Base-by-base conservation (phyloP, 768 basidiomycete species). In the Tylopilus sp. region DNA sequence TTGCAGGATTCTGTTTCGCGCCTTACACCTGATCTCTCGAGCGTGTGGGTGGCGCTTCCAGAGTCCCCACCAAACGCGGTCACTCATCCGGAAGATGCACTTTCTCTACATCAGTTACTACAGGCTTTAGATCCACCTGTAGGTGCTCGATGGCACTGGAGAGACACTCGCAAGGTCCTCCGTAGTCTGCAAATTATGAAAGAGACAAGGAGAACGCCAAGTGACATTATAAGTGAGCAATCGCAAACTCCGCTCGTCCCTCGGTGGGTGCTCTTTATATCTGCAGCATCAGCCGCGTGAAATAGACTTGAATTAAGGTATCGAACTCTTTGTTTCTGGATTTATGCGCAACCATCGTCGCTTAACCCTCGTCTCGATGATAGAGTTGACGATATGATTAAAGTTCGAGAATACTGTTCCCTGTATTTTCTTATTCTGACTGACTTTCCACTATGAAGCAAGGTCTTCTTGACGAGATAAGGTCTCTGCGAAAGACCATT, bases 81-180 rank as follows among this genome's bases (percentile, higher is more conserved):
- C 42, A 66, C 68, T 1, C 72, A 85, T 55, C 82, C 83, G 1
- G 76, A 81, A 11, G 70, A 71, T 9, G 84, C 89, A 1, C 76
- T 87, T 45, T 66, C 75, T n/a, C 71, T 97, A 17, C 81, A 93
- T 63, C 71, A 67, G 11, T 74, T 98, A 13, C 73, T 99, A 19
- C 69, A 72, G 10, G 64, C 72, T 4, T 76, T 98, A 6, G 97
- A 98, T 62, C 84, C 84, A 0, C 59, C 65, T 0, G 82, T 92
- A 41, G 91, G 89, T 1, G 77, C 77, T 28, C 76, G 94, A 56
- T 98, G 96, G 96, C 97, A 99, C 66, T 98, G 96, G 96, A 80
- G 78, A 57, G 97, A 99, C 61, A 86, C 92, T 0, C 78, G 96
- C 29, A 99, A 98, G 70, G 89, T 98, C 7, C 69, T 90, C 12